Evolutionary conservation across 2,329 filamentous ascomycete species (phyloP).

Genomic region (Fusarium acutatum): DNA sequence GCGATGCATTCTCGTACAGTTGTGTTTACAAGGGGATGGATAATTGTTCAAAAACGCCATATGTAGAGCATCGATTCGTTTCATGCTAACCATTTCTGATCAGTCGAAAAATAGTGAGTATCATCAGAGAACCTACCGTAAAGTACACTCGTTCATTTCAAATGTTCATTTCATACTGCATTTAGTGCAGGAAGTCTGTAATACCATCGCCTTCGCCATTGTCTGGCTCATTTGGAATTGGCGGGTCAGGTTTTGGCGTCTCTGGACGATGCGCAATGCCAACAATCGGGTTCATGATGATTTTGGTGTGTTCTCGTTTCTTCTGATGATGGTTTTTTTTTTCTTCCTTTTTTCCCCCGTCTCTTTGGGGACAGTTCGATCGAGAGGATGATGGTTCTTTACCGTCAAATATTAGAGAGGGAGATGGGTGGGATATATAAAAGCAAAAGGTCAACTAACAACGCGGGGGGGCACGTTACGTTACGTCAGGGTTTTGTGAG

Average conservation of each 20-base stretch:
- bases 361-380: neutral
- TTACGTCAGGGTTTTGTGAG: constrained; percentile 30
- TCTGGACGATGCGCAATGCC: constrained; percentile 41
- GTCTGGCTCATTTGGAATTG: constrained; percentile 44
- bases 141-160: neutral
- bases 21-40: neutral
- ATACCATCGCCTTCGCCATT: constrained; percentile 45
- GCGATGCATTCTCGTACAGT: constrained; percentile 5
- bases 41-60: constrained; percentile 10
- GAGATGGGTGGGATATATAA: constrained; percentile 18
- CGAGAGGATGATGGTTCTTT: neutral
- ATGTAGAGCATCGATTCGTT: constrained; percentile 5
- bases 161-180: neutral
- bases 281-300: constrained; percentile 13
- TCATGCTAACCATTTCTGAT: constrained; percentile 22
- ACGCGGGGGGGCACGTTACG: constrained; percentile 14
- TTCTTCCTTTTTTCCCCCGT: no score
- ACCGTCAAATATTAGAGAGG: neutral
- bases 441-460: constrained; percentile 13
- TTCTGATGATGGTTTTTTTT: neutral
- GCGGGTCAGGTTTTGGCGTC: constrained; percentile 44
- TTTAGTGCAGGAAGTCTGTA: constrained; percentile 38
- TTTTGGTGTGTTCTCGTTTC: neutral
- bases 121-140: constrained; percentile 13
- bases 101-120: constrained; percentile 6